A percentile compares a stretch with the other conserved stretches of the same genome.
Evolutionary conservation across 805 yeast genomes (phyloP).

Genomic region (Candida suzukii): DNA sequence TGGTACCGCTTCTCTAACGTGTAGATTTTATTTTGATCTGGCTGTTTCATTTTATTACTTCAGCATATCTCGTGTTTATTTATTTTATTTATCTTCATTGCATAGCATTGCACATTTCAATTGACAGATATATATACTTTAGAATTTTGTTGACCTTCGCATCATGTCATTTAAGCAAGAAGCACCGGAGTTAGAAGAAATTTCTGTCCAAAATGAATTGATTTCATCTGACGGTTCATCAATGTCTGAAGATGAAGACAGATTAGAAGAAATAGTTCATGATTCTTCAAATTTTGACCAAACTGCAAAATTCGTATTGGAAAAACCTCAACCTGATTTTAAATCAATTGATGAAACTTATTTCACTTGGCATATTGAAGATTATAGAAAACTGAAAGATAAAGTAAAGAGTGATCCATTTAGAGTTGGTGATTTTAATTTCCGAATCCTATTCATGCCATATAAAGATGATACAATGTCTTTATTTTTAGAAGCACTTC

Average conservation of each 20-base stretch:
- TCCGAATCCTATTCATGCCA: slow-evolving; percentile 52
- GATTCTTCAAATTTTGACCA: neutral
- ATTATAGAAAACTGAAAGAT: slow-evolving; percentile 11
- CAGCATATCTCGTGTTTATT: too few relatives aligned
- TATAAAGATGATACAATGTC: slow-evolving; percentile 70
- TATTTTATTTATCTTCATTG: too few relatives aligned
- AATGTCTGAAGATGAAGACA: neutral
- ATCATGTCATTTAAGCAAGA: neutral
- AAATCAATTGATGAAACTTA: slow-evolving; percentile 21
- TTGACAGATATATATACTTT: too few relatives aligned
- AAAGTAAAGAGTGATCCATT: slow-evolving; percentile 26
- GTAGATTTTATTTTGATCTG: too few relatives aligned
- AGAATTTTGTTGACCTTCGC: too few relatives aligned
- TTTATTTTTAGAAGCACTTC: slow-evolving; percentile 53
- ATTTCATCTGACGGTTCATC: slow-evolving; percentile 1
- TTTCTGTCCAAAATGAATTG: neutral
- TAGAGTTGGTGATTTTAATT: slow-evolving; percentile 33
- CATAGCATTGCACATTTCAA: too few relatives aligned
- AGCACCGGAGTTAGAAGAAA: neutral
- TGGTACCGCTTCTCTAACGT: too few relatives aligned
- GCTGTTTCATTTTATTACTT: too few relatives aligned
- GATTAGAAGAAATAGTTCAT: neutral
- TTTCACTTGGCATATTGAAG: slow-evolving; percentile 33
- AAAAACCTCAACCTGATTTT: slow-evolving; percentile 25
- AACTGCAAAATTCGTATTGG: slow-evolving; percentile 6